Base-by-base conservation (phyloP, 1,284 basidiomycete genomes). In the Ustilago lituana region DNA sequence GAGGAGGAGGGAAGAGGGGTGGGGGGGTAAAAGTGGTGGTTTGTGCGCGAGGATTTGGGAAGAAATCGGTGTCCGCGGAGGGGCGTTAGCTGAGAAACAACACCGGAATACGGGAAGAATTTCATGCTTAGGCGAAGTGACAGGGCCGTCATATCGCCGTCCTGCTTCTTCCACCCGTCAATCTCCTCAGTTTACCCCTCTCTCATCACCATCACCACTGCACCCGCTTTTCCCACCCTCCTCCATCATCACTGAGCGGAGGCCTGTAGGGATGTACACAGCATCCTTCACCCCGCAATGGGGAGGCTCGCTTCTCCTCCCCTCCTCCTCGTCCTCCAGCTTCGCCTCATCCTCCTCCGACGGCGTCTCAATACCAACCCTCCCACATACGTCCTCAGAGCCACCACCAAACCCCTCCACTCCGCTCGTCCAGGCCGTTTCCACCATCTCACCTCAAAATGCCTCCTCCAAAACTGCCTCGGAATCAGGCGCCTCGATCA, bases 401-500 rank as follows among this genome's bases (percentile, higher is more conserved):
- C 62, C 62, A 46, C 62, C 62, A 55, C 62, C 62, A 53, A 46
- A 46, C 20, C 55, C 53, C 6, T 47, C 52, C 4, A 33, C 57
- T 5, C 53, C 52, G 14, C 46, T 65, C 0, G 53, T 50, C 3
- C 26, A 51, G 5, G 24, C 45, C 9, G 9, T 33, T 3, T 19
- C 41, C 4, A 6, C 38, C 11, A 3, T 26, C 22, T n/a, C 39
- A 6, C 17, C 31, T 20, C 15, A 22, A 33, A 23, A 22, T 1
- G 20, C 40, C 20, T 9, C 43, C 2, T 6, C 50, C 15, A 40
- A 35, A 4, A 12, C 53, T 17, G 23, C 47, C 4, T 12, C 59
- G 0, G 67, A 71, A 32, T 27, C 22, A 6, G 68, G 68, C 3
- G 48, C 68, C 0, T 72, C 68, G 2, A 38, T 72, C 35, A 82